phyloP scores from a whole-genome alignment of 2,329 filamentous ascomycete genomes.

The Fusarium pseudograminearum region DNA sequence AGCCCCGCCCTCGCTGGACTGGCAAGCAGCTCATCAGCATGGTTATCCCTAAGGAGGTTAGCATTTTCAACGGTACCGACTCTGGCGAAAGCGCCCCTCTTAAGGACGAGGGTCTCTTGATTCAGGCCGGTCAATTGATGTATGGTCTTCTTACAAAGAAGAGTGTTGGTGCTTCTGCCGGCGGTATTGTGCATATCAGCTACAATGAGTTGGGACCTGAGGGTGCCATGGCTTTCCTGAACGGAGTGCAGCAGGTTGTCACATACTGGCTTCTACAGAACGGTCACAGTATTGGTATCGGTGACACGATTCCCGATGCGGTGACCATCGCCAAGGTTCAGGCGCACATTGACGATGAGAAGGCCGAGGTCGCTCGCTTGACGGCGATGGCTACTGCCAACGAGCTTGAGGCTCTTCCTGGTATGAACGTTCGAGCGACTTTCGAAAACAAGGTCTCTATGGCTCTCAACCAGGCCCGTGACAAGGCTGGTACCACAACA shows the following conservation, averaged over 20 bases:
- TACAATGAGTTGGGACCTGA: conserved; percentile 93
- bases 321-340: conserved; percentile 87
- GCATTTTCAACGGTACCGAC: conserved; percentile 74
- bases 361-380: conserved; percentile 81
- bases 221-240: conserved; percentile 93
- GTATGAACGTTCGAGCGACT: conserved; percentile 98
- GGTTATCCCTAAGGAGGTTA: conserved; percentile 89
- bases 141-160: conserved; percentile 95
- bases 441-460: conserved; percentile 98
- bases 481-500: conserved; percentile 92
- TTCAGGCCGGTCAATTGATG: conserved; percentile 89
- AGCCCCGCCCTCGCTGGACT: conserved; percentile 93
- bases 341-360: conserved; percentile 82
- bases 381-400: conserved; percentile 86
- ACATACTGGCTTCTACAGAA: conserved; percentile 98
- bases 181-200: conserved; percentile 93
- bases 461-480: conserved; percentile 93
- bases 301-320: conserved; percentile 94
- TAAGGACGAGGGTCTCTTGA: conserved; percentile 81
- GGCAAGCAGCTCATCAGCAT: conserved; percentile 98
- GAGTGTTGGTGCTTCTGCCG: conserved; percentile 87
- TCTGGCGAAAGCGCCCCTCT: conserved; percentile 70
- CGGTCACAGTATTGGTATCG: conserved; percentile 97
- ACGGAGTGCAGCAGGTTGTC: conserved; percentile 92
- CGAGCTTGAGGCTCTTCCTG: conserved; percentile 88